phyloP scores from a whole-genome alignment of 495 filamentous ascomycete species.

The Cercophora newfieldiana region DNA sequence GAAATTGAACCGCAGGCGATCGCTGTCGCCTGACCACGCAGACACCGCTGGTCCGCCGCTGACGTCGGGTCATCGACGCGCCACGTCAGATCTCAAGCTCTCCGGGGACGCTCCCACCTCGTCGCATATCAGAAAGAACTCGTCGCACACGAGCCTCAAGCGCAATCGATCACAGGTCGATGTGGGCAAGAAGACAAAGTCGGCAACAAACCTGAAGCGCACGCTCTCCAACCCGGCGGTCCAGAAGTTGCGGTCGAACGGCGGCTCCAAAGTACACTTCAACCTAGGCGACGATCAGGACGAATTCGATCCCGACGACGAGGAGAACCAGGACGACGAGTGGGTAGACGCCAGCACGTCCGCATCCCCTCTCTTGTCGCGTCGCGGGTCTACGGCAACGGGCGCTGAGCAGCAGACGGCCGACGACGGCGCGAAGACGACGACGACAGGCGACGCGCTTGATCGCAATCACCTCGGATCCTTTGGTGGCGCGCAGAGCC shows the following conservation, averaged over 20 bases:
- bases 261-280: conserved; percentile 48
- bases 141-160: conserved; percentile 46
- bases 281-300: conserved; percentile 52
- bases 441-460: not conserved
- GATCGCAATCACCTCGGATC: conserved; percentile 13
- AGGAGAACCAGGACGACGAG: conserved; percentile 47
- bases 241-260: conserved; percentile 34
- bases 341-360: conserved; percentile 59
- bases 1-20: conserved; percentile 43
- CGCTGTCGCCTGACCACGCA: conserved; percentile 38
- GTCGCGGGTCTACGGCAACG: conserved; percentile 47
- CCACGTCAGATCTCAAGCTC: conserved; percentile 45
- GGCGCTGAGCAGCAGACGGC: conserved; percentile 29
- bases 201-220: conserved; percentile 46
- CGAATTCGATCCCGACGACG: conserved; percentile 41
- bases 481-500: conserved; percentile 10
- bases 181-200: conserved; percentile 50
- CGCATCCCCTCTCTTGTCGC: conserved; percentile 54
- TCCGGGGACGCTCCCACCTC: conserved; percentile 33
- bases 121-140: conserved; percentile 48
- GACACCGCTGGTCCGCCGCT: conserved; percentile 24
- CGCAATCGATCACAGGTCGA: conserved; percentile 52
- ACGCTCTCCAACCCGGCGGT: conserved; percentile 44
- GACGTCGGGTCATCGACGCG: conserved; percentile 44
- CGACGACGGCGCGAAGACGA: not conserved